Percentiles rank a stretch among this genome's conserved stretches.
Evolutionary conservation across 202 grass and related monocot species (phyloP).

Genomic region (Schoenoplectus tabernaemontani): DNA sequence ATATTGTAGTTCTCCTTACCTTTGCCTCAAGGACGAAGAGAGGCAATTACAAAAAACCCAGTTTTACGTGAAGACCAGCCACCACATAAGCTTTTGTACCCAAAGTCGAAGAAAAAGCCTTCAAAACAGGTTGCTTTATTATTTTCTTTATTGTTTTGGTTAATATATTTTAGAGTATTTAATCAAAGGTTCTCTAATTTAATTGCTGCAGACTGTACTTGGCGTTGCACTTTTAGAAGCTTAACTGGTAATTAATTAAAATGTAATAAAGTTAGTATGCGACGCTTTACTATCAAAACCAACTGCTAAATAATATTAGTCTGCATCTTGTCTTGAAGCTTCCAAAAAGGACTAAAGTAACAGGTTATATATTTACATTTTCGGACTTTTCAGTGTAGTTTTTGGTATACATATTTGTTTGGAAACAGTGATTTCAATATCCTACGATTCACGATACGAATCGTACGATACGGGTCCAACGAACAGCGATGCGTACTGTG

Average conservation of each 20-base stretch:
- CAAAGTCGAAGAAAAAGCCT: constrained; percentile 67
- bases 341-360: too few species aligned
- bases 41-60: constrained; percentile 65
- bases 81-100: constrained; percentile 76
- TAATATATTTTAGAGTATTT: not conserved
- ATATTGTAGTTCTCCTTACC: constrained; percentile 81
- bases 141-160: constrained; percentile 14
- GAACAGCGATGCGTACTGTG: too few species aligned
- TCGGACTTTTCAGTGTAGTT: not conserved
- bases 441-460: too few species aligned
- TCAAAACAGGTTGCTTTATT: constrained; percentile 49
- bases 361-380: too few species aligned
- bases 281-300: not conserved
- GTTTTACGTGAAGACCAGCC: constrained; percentile 95
- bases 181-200: not conserved
- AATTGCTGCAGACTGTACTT: not conserved
- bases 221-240: not conserved
- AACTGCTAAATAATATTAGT: not conserved
- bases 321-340: not conserved
- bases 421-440: too few species aligned
- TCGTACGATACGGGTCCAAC: too few species aligned
- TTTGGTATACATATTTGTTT: not conserved
- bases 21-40: constrained; percentile 93
- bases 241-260: not conserved
- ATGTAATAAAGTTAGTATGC: not conserved